Evolutionary conservation across 768 basidiomycete genomes (phyloP).

Genomic region (Favolaschia claudopus): DNA sequence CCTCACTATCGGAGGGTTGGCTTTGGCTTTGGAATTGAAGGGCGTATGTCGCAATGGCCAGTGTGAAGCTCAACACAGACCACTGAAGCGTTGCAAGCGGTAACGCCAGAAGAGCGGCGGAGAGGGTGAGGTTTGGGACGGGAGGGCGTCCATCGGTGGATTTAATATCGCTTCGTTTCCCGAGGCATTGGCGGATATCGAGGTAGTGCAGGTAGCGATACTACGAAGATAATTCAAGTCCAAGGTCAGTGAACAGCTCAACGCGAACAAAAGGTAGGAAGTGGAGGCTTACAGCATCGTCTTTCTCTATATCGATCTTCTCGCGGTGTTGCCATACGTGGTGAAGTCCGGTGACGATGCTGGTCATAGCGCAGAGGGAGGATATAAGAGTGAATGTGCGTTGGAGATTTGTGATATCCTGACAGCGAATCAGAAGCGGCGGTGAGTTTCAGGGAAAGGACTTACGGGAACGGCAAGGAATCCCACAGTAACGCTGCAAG

Average conservation of each 20-base stretch:
- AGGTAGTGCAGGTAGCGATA: too few species aligned
- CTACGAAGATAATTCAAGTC: too few species aligned
- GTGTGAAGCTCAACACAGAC: conserved; percentile 30
- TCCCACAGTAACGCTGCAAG: too few species aligned
- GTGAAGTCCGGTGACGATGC: conserved; percentile 25
- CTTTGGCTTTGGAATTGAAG: neutral
- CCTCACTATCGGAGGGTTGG: too few species aligned
- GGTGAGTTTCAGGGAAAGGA: too few species aligned
- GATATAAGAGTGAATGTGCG: conserved; percentile 22
- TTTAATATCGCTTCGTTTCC: too few species aligned
- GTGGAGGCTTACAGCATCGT: conserved; percentile 26
- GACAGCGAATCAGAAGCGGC: too few species aligned
- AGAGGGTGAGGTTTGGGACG: conserved; percentile 23
- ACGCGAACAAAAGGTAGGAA: too few species aligned
- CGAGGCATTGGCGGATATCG: too few species aligned
- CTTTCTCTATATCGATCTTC: conserved; percentile 18
- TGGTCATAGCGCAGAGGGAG: conserved; percentile 24
- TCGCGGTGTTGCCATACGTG: conserved; percentile 30
- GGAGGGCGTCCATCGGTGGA: neutral
- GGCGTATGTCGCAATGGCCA: conserved; percentile 25
- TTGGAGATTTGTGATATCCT: conserved; percentile 24
- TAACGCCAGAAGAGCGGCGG: conserved; percentile 28
- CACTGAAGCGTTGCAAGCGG: conserved; percentile 32
- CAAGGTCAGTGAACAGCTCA: too few species aligned
- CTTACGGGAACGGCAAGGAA: too few species aligned